These are phyloP conservation scores for Dioscorea alata DNA, from an alignment of 106 monocot genomes.

Conservation along the genomic window DNA sequence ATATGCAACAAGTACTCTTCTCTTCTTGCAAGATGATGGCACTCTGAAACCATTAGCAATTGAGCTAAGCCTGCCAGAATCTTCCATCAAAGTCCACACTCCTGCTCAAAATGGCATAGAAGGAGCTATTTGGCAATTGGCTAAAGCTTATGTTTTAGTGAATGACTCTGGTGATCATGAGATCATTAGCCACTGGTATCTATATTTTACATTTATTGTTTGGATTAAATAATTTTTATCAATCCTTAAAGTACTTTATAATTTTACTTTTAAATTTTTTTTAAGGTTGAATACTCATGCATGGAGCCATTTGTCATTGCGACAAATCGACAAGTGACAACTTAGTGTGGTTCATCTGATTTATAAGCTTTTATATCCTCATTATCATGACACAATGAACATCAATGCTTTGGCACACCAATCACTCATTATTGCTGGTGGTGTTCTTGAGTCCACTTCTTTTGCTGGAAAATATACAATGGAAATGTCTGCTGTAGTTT, in stretches of 20 bases:
- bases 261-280: neutral
- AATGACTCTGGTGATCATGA: slow-evolving; percentile 44
- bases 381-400: slow-evolving; percentile 60
- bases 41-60: slow-evolving; percentile 46
- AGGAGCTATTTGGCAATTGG: slow-evolving; percentile 39
- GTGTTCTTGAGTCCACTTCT: slow-evolving; percentile 36
- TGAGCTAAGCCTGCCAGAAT: slow-evolving; percentile 34
- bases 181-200: slow-evolving; percentile 60
- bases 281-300: slow-evolving; percentile 60
- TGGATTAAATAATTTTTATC: neutral
- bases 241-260: neutral
- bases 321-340: slow-evolving; percentile 47
- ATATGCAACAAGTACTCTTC: slow-evolving; percentile 34
- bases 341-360: slow-evolving; percentile 48
- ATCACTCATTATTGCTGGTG: slow-evolving; percentile 41
- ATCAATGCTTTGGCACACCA: slow-evolving; percentile 55
- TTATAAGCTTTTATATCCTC: slow-evolving; percentile 49
- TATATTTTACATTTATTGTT: neutral
- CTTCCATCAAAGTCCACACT: slow-evolving; percentile 35
- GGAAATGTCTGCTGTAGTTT: slow-evolving; percentile 37
- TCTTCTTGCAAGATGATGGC: slow-evolving; percentile 33
- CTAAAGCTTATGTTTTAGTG: slow-evolving; percentile 47
- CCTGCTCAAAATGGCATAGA: slow-evolving; percentile 24
- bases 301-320: slow-evolving; percentile 57
- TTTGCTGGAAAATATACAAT: slow-evolving; percentile 40